Evolutionary conservation across 305 asterid species (phyloP).

Genomic region (Vinca major): DNA sequence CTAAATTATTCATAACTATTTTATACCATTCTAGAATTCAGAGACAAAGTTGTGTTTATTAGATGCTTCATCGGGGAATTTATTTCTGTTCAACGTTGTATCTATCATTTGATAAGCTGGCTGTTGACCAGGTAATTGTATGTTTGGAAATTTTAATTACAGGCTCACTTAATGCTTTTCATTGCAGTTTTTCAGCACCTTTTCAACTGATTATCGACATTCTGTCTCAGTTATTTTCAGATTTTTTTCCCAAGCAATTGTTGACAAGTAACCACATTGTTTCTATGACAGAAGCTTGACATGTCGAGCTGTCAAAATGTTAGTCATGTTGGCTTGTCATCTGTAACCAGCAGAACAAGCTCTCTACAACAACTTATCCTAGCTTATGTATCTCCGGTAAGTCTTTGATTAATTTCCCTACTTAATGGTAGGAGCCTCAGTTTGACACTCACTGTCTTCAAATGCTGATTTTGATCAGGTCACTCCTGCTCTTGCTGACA

Average conservation of each 20-base stretch:
- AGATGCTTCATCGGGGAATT: background rate
- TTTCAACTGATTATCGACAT: background rate
- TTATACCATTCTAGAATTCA: background rate
- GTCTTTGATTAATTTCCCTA: constrained; percentile 19
- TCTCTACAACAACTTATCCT: constrained; percentile 54
- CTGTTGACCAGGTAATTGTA: background rate
- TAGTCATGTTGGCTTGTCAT: constrained; percentile 66
- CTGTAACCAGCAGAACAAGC: constrained; percentile 56
- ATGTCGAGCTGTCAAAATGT: constrained; percentile 84
- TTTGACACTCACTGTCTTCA: constrained; percentile 14
- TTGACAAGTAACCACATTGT: constrained; percentile 9
- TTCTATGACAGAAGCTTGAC: constrained; percentile 34
- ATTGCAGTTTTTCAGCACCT: background rate
- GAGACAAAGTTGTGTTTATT: background rate
- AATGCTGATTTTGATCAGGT: constrained; percentile 40
- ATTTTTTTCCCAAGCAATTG: background rate
- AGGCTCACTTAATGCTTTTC: background rate
- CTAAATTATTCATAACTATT: background rate
- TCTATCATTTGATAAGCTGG: background rate
- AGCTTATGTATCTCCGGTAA: constrained; percentile 67
- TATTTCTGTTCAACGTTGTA: background rate
- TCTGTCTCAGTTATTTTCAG: background rate
- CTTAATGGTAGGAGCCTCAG: background rate
- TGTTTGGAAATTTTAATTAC: background rate
- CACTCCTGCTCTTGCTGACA: constrained; percentile 67